These are phyloP conservation scores for Dissoconium aciculare DNA, from an alignment of 2,329 filamentous ascomycete genomes.

Conservation along the genomic window DNA sequence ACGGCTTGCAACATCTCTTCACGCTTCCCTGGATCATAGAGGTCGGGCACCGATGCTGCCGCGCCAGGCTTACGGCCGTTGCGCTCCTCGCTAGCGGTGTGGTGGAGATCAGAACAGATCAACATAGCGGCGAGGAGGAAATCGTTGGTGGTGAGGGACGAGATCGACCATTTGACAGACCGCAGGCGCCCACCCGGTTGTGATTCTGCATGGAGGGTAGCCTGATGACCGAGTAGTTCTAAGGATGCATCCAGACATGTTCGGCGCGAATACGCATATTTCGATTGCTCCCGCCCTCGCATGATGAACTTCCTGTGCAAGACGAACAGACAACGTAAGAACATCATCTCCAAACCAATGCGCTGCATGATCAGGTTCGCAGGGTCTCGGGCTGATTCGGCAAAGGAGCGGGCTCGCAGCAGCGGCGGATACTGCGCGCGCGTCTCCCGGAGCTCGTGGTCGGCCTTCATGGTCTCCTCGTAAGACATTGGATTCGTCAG, in stretches of 20 bases:
- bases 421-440: constrained; percentile 61
- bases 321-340: constrained; percentile 76
- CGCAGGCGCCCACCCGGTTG: constrained; percentile 56
- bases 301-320: constrained; percentile 77
- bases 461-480: constrained; percentile 46
- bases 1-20: constrained; percentile 64
- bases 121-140: constrained; percentile 79
- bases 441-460: constrained; percentile 41
- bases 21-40: constrained; percentile 35
- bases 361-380: constrained; percentile 59
- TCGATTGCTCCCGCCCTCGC: constrained; percentile 60
- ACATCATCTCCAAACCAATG: constrained; percentile 70
- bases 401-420: constrained; percentile 58
- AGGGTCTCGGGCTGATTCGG: constrained; percentile 58
- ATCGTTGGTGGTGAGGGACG: constrained; percentile 65
- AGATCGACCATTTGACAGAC: constrained; percentile 63
- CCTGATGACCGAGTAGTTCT: constrained; percentile 63
- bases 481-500: constrained; percentile 44
- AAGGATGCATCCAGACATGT: constrained; percentile 77
- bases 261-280: constrained; percentile 71
- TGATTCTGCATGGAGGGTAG: constrained; percentile 59
- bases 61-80: constrained; percentile 18
- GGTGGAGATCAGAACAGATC: constrained; percentile 67
- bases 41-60: constrained; percentile 21
- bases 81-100: constrained; percentile 38